phyloP scores from a whole-genome alignment of 202 grass and related monocot genomes.

The Setaria viridis region DNA sequence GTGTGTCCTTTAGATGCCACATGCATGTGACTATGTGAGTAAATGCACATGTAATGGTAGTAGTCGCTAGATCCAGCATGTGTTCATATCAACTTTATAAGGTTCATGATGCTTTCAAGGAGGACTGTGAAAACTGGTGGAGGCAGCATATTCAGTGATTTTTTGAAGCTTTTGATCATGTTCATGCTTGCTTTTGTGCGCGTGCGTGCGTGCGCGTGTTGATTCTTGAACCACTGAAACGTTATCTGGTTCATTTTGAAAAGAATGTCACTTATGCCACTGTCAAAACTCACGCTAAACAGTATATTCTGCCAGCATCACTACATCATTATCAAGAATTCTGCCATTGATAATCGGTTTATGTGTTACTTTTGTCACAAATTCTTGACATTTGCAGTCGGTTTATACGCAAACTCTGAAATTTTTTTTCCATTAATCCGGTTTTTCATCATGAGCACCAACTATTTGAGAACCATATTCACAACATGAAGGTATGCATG shows the following conservation, averaged over 20 bases:
- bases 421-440: background rate
- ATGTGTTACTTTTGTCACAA: background rate
- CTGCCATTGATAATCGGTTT: background rate
- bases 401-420: background rate
- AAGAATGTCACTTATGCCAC: background rate
- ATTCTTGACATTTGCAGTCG: background rate
- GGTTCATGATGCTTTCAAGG: constrained; percentile 1
- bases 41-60: background rate
- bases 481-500: background rate
- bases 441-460: background rate
- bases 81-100: constrained; percentile 13
- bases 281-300: background rate
- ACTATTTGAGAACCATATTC: background rate
- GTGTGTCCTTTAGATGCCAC: background rate
- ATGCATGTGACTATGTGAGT: constrained; percentile 10
- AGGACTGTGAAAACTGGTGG: constrained; percentile 8
- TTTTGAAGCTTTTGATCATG: background rate
- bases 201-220: background rate
- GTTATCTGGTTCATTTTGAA: constrained; percentile 24
- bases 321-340: background rate
- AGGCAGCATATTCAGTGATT: constrained; percentile 4
- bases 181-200: background rate
- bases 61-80: constrained; percentile 22
- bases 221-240: constrained; percentile 4
- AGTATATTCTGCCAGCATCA: background rate